phyloP scores from a whole-genome alignment of 2,329 filamentous ascomycete genomes.

The Chalaropsis thielavioides region DNA sequence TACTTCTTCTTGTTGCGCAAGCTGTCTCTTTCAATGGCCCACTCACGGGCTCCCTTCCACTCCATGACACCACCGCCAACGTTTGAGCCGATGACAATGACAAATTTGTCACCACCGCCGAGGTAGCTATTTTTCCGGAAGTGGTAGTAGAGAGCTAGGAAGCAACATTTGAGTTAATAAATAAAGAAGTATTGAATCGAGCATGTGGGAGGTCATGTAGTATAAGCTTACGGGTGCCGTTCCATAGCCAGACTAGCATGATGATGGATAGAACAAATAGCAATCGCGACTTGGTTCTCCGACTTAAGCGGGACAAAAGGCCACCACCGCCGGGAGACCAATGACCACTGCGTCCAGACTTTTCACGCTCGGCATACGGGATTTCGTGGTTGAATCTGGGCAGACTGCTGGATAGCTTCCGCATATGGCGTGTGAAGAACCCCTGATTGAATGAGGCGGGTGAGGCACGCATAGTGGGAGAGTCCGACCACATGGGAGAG shows the following conservation, averaged over 20 bases:
- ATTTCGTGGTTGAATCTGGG: conserved; percentile 49
- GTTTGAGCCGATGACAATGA: conserved; percentile 87
- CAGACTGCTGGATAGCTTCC: conserved; percentile 63
- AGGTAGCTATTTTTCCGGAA: conserved; percentile 61
- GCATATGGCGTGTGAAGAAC: conserved; percentile 76
- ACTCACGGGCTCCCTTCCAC: conserved; percentile 93
- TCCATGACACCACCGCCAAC: conserved; percentile 96
- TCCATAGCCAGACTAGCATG: conserved; percentile 49
- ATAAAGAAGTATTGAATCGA: too few species aligned
- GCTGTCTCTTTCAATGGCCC: conserved; percentile 95
- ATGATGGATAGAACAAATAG: conserved; percentile 46
- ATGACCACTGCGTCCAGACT: conserved; percentile 42
- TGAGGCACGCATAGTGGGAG: conserved; percentile 34
- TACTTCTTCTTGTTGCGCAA: conserved; percentile 91
- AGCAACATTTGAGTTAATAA: not conserved
- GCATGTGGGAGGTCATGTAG: not conserved
- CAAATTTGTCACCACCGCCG: conserved; percentile 78
- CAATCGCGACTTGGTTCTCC: conserved; percentile 50
- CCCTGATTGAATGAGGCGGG: conserved; percentile 71
- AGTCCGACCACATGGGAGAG: conserved; percentile 14
- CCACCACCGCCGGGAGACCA: conserved; percentile 30
- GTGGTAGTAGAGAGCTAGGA: conserved; percentile 37
- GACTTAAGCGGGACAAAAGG: conserved; percentile 40
- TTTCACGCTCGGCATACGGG: conserved; percentile 64
- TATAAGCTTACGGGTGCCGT: conserved; percentile 53